A percentile compares a stretch with the other conserved stretches of the same genome.
phyloP scores from a whole-genome alignment of 208 protist species.

The Blechomonas ayalai region DNA sequence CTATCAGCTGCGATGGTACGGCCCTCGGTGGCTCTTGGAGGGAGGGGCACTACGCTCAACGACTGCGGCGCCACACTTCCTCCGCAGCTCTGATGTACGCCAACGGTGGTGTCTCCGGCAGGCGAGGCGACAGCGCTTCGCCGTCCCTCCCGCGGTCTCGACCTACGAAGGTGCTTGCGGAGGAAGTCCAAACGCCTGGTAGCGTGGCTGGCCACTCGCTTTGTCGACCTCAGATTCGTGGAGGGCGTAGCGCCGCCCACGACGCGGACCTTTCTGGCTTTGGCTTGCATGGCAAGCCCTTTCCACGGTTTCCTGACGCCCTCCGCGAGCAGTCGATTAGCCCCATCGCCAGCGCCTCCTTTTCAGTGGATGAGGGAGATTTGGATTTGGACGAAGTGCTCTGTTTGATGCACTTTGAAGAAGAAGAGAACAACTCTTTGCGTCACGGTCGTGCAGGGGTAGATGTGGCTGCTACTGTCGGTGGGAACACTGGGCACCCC shows the following conservation, averaged over 20 bases:
- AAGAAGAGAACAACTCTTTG: background rate
- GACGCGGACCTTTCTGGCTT: too few relatives aligned
- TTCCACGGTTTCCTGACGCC: too few relatives aligned
- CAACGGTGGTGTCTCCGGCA: background rate
- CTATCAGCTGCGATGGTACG: background rate
- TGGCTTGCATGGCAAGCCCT: too few relatives aligned
- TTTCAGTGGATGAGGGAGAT: slow-evolving; percentile 13
- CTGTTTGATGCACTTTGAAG: slow-evolving; percentile 10
- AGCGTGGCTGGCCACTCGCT: too few relatives aligned
- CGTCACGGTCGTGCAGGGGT: background rate
- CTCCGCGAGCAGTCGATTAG: slow-evolving; percentile 22
- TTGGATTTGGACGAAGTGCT: slow-evolving; percentile 15
- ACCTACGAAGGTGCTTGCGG: slow-evolving; percentile 9
- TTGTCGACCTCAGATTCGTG: too few relatives aligned
- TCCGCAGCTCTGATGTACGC: slow-evolving; percentile 4
- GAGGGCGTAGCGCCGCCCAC: too few relatives aligned
- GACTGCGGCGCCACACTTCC: slow-evolving; percentile 19
- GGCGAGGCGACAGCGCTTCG: background rate
- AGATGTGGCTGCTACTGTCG: too few relatives aligned
- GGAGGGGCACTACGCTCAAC: slow-evolving; percentile 9
- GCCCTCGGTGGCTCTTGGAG: background rate
- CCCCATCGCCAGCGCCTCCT: slow-evolving; percentile 32
- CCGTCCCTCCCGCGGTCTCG: background rate
- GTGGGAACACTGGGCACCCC: too few relatives aligned
- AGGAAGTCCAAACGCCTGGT: slow-evolving; percentile 12